These are phyloP conservation scores for Colletotrichum neosansevieriae DNA, from an alignment of 2,329 filamentous ascomycete species.

Conservation along the genomic window DNA sequence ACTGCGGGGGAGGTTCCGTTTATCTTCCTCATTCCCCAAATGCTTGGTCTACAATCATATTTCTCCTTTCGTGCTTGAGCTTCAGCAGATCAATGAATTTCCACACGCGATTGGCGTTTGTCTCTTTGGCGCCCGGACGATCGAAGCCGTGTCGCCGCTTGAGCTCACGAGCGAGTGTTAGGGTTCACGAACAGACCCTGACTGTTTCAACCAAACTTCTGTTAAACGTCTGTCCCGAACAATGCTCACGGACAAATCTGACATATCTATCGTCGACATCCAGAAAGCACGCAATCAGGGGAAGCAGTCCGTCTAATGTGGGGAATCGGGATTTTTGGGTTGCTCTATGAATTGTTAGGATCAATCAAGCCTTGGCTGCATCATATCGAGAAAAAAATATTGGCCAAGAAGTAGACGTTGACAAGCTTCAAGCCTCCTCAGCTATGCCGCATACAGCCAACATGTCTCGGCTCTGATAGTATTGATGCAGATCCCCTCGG, in stretches of 20 bases:
- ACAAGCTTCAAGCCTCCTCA: not conserved
- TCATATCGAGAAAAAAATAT: not conserved
- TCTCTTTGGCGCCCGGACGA: too few species aligned
- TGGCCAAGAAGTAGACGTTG: not conserved
- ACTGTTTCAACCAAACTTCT: slow-evolving; percentile 10
- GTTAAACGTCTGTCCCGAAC: not conserved
- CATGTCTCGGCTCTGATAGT: slow-evolving; percentile 2
- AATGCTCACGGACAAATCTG: not conserved
- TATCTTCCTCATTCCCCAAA: too few species aligned
- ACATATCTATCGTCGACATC: not conserved
- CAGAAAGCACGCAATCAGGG: not conserved
- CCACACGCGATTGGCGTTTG: too few species aligned
- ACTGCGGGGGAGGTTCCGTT: not conserved
- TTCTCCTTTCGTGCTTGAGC: too few species aligned
- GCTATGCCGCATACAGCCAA: not conserved
- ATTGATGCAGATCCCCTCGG: slow-evolving; percentile 2
- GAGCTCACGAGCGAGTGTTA: not conserved
- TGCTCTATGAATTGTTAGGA: not conserved
- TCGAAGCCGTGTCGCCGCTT: not conserved
- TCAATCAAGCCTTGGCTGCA: not conserved
- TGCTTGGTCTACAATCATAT: too few species aligned
- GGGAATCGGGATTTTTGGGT: not conserved
- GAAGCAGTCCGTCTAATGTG: not conserved
- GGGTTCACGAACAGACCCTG: not conserved
- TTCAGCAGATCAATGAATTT: too few species aligned